Evolutionary conservation across 768 basidiomycete genomes (phyloP).

Genomic region (Russula sp.): DNA sequence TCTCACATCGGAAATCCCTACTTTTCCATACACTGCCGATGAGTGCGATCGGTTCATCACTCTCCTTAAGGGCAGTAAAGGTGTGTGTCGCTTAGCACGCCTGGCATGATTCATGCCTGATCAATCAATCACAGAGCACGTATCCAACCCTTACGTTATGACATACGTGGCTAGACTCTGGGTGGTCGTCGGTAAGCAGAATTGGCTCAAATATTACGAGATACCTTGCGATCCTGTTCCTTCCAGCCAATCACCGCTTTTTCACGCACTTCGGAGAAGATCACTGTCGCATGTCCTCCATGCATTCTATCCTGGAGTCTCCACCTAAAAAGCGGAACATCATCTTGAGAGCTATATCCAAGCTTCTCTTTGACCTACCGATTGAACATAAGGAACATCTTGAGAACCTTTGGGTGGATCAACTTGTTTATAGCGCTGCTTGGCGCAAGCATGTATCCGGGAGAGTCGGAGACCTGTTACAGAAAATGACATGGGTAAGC

Average conservation of each 20-base stretch:
- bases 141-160: neutral
- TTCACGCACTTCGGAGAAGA: conserved; percentile 15
- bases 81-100: neutral
- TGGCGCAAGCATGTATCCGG: conserved; percentile 20
- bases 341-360: conserved; percentile 5
- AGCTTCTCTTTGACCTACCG: conserved; percentile 16
- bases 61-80: conserved; percentile 8
- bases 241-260: conserved; percentile 20
- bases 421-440: neutral
- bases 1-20: conserved; percentile 9
- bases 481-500: conserved; percentile 6
- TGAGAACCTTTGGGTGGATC: conserved; percentile 11
- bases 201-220: neutral
- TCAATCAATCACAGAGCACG: neutral
- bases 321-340: neutral
- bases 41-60: conserved; percentile 1
- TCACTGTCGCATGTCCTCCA: conserved; percentile 8
- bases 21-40: conserved; percentile 21
- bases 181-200: conserved; percentile 13
- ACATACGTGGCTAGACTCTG: conserved; percentile 11
- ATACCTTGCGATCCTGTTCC: neutral
- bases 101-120: neutral
- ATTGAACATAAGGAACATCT: neutral
- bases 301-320: conserved; percentile 2
- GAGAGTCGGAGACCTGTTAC: conserved; percentile 5